Base-by-base conservation (phyloP, 1,284 basidiomycete genomes). In the Ustilago curta region DNA sequence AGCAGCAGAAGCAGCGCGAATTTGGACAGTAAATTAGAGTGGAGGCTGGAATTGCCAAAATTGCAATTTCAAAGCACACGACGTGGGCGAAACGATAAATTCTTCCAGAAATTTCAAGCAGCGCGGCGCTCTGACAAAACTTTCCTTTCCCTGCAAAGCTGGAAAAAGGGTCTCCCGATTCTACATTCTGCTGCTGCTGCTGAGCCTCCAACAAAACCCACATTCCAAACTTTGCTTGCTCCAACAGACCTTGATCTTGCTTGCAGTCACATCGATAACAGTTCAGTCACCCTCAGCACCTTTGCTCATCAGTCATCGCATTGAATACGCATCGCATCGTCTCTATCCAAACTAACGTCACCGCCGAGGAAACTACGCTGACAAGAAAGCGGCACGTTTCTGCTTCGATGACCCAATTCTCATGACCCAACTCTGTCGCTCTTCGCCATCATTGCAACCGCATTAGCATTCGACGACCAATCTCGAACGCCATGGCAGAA, bases 81-180 rank as follows among this genome's bases (percentile, higher is more conserved):
- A 32, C 39, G 51, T 43, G 51, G 51, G 51, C 35, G 35, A 37
- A 32, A 37, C 27, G 27, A 27, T 9, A 32, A 47, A 45, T 39
- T 67, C 58, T 67, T 67, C 65, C 58, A 67, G 65, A 67, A 67
- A 57, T 52, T 67, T 61, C 59, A 59, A 59, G 47, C 47, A 55
- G 40, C 40, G 43, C 47, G n/a, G n/a, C n/a, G n/a, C 7, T 45
- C 16, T 16, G 35, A 37, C 31, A 31, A 50, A 37, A 44, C 56
- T 32, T 48, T 49, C 37, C 44, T 14, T 31, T 27, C 27, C 27
- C 7, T 27, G 27, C 32, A 9, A 11, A 5, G 23, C 16, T 4
- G 7, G 4, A 32, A 37, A 37, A 21, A n/a, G 16, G 29, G 31
- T 1, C 44, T 19, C 53, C 65, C 65, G 65, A 67, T 67, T 67